phyloP scores from a whole-genome alignment of 306 rosid genomes.

The Urtica urens region DNA sequence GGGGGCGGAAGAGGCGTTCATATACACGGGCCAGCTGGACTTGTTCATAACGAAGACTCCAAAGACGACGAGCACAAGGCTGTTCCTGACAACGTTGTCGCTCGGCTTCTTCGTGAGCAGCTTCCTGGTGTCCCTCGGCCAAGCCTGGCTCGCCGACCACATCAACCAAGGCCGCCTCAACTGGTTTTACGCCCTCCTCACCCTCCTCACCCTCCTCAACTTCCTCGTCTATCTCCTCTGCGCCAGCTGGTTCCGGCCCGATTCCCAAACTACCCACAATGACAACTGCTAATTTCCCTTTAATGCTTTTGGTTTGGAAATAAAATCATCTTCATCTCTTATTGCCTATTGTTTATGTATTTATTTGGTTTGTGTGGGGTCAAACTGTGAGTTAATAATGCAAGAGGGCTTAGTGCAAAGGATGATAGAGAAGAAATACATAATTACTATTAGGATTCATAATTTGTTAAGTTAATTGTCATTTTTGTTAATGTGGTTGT shows the following conservation, averaged over 20 bases:
- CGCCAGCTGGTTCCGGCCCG: slow-evolving; percentile 53
- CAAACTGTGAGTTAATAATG: too few species aligned
- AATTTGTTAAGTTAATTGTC: too few species aligned
- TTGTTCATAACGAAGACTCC: slow-evolving; percentile 90
- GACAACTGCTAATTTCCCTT: too few species aligned
- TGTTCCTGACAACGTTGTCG: slow-evolving; percentile 70
- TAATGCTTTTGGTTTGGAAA: too few species aligned
- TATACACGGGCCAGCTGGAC: slow-evolving; percentile 91
- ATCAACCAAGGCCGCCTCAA: slow-evolving; percentile 75
- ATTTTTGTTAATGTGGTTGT: too few species aligned
- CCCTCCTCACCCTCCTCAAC: slow-evolving; percentile 43
- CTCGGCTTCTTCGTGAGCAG: slow-evolving; percentile 84
- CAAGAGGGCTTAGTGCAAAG: too few species aligned
- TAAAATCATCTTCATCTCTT: too few species aligned
- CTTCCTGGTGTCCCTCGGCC: slow-evolving; percentile 52
- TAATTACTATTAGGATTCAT: too few species aligned
- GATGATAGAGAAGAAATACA: too few species aligned
- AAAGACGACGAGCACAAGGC: slow-evolving; percentile 91
- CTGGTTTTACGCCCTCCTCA: slow-evolving; percentile 58
- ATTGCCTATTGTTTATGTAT: too few species aligned
- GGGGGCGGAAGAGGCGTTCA: slow-evolving; percentile 94
- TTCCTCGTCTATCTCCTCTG: slow-evolving; percentile 44
- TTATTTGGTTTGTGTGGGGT: too few species aligned
- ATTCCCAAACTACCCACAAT: too few species aligned
- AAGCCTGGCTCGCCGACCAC: slow-evolving; percentile 72